Base-by-base conservation (phyloP, 2,329 filamentous ascomycete genomes). In the Fusarium foetens region DNA sequence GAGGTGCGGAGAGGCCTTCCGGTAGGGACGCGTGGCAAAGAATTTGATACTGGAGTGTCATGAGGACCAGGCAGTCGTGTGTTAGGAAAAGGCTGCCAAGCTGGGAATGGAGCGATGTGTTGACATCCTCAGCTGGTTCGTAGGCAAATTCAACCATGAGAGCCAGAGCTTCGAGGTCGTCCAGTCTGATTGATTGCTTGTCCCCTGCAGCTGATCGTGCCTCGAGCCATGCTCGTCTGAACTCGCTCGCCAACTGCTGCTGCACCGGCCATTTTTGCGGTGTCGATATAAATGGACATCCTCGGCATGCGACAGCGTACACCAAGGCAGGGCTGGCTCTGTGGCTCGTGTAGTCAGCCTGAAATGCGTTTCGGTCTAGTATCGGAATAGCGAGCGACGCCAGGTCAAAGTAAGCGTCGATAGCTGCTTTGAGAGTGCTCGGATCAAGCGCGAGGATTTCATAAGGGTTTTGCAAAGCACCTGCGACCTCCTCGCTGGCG, bases 131-230 rank as follows among this genome's bases (percentile, higher is more conserved):
- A 23, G 25, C 8, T 12, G 54, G n/a, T 38, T 29, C 42, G 23
- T 58, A 58, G 7, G 31, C 8, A 58, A 58, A 58, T 7, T 51
- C 54, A 16, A 29, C 27, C 54, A 58, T 58, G 16, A 58, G 42
- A 51, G 42, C 54, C 54, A 58, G 17, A 16, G 54, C 54, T 27
- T 58, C 54, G 21, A 58, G 54, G 25, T 58, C 54, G n/a, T 58
- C 54, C 16, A 58, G 27, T 14, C 42, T 49, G 42, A 58, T 51
- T 29, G 31, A 58, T 35, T 38, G 54, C 9, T 58, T 27, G 19
- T 38, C 19, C 25, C 27, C 54, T 25, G 42, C 25, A 23, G 42
- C 54, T 27, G 46, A 51, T 29, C 54, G 25, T 29, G 54, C 42
- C 23, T 58, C 31, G 8, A 58, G 42, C 33, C 45, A 58, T 35